Percentiles rank a stretch among this genome's conserved stretches.
Evolutionary conservation across 2,329 filamentous ascomycete genomes (phyloP).

Genomic region (Setomelanomma holmii): DNA sequence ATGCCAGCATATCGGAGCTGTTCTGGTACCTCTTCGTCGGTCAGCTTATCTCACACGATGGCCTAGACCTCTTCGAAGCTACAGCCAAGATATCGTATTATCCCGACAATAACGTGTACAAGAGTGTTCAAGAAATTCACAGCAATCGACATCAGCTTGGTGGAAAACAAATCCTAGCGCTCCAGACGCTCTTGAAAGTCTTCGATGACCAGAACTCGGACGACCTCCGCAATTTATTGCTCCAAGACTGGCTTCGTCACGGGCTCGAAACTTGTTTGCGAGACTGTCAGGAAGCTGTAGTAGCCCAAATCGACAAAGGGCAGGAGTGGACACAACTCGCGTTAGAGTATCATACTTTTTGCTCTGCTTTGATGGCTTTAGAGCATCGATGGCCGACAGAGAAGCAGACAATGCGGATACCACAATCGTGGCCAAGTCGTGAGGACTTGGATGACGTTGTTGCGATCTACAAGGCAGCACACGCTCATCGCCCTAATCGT

Average conservation of each 20-base stretch:
- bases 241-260: slow-evolving; percentile 23
- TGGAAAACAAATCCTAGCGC: slow-evolving; percentile 21
- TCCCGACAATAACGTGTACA: slow-evolving; percentile 11
- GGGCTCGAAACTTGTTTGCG: slow-evolving; percentile 32
- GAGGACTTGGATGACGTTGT: slow-evolving; percentile 16
- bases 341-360: slow-evolving; percentile 32
- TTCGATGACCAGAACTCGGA: slow-evolving; percentile 20
- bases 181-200: slow-evolving; percentile 24
- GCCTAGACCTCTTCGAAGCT: slow-evolving; percentile 32
- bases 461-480: slow-evolving; percentile 22
- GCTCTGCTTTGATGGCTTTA: slow-evolving; percentile 20
- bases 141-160: slow-evolving; percentile 16
- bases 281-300: slow-evolving; percentile 29
- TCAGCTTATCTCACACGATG: slow-evolving; percentile 25
- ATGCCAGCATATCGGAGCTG: slow-evolving; percentile 17
- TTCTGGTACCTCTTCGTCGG: slow-evolving; percentile 27
- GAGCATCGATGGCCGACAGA: slow-evolving; percentile 12
- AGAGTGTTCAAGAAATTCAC: slow-evolving; percentile 19
- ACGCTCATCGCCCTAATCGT: neutral
- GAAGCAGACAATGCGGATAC: neutral
- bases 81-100: slow-evolving; percentile 18
- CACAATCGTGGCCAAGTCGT: slow-evolving; percentile 5
- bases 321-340: slow-evolving; percentile 26
- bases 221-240: slow-evolving; percentile 21
- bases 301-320: slow-evolving; percentile 19